Percentiles rank a stretch among this genome's conserved stretches.
Conservation (phyloP, 2,329 filamentous ascomycete species). For the Epichloe sibirici region DNA sequence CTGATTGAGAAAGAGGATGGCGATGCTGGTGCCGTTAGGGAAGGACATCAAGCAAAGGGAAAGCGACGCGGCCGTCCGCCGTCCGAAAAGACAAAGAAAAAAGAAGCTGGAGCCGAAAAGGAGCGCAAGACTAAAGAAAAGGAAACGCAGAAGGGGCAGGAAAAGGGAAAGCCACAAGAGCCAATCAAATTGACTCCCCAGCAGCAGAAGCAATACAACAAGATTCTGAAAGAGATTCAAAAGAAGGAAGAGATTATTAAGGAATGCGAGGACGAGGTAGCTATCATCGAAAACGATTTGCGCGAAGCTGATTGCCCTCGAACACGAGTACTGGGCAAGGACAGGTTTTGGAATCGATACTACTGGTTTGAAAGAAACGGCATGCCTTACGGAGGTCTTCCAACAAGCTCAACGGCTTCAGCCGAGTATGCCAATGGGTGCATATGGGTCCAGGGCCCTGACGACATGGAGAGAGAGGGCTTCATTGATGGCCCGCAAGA, state of each 20-base stretch:
- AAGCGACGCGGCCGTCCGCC: constrained; percentile 45
- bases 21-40: constrained; percentile 57
- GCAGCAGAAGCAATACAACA: constrained; percentile 79
- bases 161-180: constrained; percentile 51
- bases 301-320: constrained; percentile 89
- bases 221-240: constrained; percentile 77
- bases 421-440: constrained; percentile 89
- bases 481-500: constrained; percentile 70
- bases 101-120: constrained; percentile 37
- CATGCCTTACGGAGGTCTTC: constrained; percentile 87
- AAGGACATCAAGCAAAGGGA: constrained; percentile 44
- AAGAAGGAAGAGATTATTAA: constrained; percentile 72
- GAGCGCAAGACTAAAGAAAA: constrained; percentile 65
- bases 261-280: constrained; percentile 75
- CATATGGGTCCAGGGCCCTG: constrained; percentile 92
- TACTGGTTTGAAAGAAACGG: constrained; percentile 99
- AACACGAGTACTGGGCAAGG: constrained; percentile 79
- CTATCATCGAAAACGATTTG: constrained; percentile 77
- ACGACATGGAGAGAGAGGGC: constrained; percentile 73
- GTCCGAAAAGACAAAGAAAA: constrained; percentile 58
- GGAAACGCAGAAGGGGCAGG: constrained; percentile 42
- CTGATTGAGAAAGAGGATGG: constrained; percentile 43
- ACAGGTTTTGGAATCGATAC: constrained; percentile 96
- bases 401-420: constrained; percentile 73
- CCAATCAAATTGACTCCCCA: constrained; percentile 52